Conservation (phyloP, 495 filamentous ascomycete species). For the Penicillium nucicola region DNA sequence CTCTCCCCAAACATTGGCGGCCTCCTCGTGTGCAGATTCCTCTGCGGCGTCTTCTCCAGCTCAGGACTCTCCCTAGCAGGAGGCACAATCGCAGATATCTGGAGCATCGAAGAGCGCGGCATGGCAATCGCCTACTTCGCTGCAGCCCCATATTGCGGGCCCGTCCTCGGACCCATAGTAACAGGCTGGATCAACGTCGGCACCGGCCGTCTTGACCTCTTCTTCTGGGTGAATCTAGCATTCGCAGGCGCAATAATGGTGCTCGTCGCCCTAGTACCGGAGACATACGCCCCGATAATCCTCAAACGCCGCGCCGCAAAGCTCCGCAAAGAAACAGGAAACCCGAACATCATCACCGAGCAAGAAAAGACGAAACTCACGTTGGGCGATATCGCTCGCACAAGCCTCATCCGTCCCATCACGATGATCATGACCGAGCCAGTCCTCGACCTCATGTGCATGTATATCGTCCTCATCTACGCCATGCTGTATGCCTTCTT, state of each 20-base stretch:
- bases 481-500: constrained; percentile 72
- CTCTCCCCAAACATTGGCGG: constrained; percentile 52
- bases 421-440: constrained; percentile 44
- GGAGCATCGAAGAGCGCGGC: constrained; percentile 54
- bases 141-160: constrained; percentile 51
- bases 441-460: constrained; percentile 55
- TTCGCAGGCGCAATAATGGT: constrained; percentile 48
- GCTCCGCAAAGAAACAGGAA: constrained; percentile 57
- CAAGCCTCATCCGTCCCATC: constrained; percentile 38
- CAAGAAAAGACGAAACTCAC: constrained; percentile 26
- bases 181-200: constrained; percentile 53
- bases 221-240: constrained; percentile 39
- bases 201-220: constrained; percentile 54
- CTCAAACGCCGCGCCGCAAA: constrained; percentile 52
- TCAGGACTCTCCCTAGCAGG: constrained; percentile 60
- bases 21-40: constrained; percentile 55
- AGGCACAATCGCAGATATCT: constrained; percentile 62
- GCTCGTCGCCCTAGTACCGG: constrained; percentile 46
- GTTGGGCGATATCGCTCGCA: constrained; percentile 43
- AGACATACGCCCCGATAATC: constrained; percentile 63
- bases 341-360: constrained; percentile 52
- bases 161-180: constrained; percentile 57
- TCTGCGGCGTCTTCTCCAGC: constrained; percentile 57
- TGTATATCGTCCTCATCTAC: constrained; percentile 69
- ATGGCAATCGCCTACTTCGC: constrained; percentile 59